Base-by-base conservation (phyloP, 495 filamentous ascomycete genomes). In the Lasiosphaeria ovina region DNA sequence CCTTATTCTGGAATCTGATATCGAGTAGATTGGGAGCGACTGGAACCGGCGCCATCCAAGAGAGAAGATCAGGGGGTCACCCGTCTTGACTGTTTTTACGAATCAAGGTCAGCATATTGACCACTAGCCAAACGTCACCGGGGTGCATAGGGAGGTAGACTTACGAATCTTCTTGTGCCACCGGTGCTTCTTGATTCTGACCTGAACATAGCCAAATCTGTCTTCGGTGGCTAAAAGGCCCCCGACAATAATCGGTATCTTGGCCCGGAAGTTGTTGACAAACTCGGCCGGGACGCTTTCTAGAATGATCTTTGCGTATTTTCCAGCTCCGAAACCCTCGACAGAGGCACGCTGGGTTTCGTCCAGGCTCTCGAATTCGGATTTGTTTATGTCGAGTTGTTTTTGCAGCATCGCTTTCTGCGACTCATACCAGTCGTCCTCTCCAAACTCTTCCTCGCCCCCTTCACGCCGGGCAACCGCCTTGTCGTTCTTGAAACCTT, bases 41-140 rank as follows among this genome's bases (percentile, higher is more conserved):
- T 98, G 94, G 79, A 98, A 98, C 54, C 94, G 83, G 53, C 94
- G 83, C 94, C 94, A 98, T n/a, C 94, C 94, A 11, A 97, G 83
- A 3, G 92, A 96, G 79, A 98, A 97, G 68, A 98, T 95, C 44
- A 98, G 83, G 14, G 94, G 94, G 67, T 98, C 94, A 64, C 93
- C 96, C 16, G 91, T 97, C 76, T 98, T 98, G 62, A 98, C 68
- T 70, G 54, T 54, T 35, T 14, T 32, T 16, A 10, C 24, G 24
- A 1, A 57, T 56, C 35, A 60, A 45, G n/a, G 45, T 58, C 12
- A 35, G 47, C 10, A 11, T 48, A 14, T 31, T 1, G 4, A 11
- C 3, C 9, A 24, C 5, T 31, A 24, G 24, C 0, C 32, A 14
- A 31, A 45, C 38, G 12, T n/a, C 44, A n/a, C 12, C 24, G 24